Conservation (phyloP, 176 grass and related monocot species). For the Avena atlantica region DNA sequence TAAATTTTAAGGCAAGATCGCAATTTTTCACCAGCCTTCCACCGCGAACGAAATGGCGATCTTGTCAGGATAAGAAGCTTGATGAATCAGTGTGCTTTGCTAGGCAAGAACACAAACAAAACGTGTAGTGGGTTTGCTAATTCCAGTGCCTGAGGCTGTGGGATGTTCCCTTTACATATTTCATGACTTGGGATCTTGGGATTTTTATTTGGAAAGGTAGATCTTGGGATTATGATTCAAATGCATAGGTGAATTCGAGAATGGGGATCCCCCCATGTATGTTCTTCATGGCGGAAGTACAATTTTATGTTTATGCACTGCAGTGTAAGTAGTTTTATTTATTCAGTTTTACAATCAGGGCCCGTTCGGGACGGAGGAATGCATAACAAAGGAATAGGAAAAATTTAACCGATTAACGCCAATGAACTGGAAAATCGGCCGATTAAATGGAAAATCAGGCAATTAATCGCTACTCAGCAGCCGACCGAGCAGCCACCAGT, state of each 20-base stretch:
- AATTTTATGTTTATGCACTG: background rate
- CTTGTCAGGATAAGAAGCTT: background rate
- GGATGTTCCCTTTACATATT: background rate
- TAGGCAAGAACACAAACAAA: background rate
- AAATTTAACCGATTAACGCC: too few species aligned
- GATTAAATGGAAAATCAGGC: too few species aligned
- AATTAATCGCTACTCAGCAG: too few species aligned
- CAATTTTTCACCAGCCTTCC: background rate
- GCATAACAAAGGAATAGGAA: too few species aligned
- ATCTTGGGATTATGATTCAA: conserved; percentile 3
- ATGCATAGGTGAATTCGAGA: background rate
- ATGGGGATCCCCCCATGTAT: background rate
- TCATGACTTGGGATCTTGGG: conserved; percentile 26
- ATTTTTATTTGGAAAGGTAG: background rate
- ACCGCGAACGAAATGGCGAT: background rate
- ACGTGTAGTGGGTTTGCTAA: background rate
- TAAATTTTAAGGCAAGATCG: background rate
- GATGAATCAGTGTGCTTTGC: background rate
- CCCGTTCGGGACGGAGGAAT: too few species aligned
- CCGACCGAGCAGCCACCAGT: too few species aligned
- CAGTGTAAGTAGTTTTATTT: background rate
- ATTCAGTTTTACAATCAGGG: too few species aligned
- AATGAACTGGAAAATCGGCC: too few species aligned
- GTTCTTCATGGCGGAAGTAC: background rate
- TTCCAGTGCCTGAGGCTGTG: background rate